These are phyloP conservation scores for Senna siamea DNA, from an alignment of 306 rosid species.

Conservation along the genomic window DNA sequence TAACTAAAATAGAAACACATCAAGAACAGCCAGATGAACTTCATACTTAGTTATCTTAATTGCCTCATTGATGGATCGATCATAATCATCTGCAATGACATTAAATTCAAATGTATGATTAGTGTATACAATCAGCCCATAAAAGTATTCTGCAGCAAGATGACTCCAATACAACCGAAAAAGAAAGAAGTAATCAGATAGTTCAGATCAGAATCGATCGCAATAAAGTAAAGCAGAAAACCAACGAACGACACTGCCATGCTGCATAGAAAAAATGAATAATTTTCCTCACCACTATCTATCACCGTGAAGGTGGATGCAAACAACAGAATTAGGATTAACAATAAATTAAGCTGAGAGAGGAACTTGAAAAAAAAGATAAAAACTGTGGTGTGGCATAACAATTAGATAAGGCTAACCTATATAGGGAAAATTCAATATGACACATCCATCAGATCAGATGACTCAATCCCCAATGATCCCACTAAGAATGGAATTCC, in stretches of 20 bases:
- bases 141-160: constrained; percentile 9
- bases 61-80: constrained; percentile 93
- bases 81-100: constrained; percentile 83
- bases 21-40: constrained; percentile 26
- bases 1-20: not conserved
- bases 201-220: constrained; percentile 12
- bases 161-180: constrained; percentile 27
- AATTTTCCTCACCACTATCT: constrained; percentile 7
- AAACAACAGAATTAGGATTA: not conserved
- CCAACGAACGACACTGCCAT: constrained; percentile 2
- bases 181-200: not conserved
- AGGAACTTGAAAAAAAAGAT: constrained; percentile 1
- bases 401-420: not conserved
- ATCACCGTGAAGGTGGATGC: not conserved
- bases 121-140: constrained; percentile 24
- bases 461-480: constrained; percentile 6
- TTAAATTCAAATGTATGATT: constrained; percentile 27
- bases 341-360: not conserved
- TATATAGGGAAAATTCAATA: constrained; percentile 23
- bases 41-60: constrained; percentile 92
- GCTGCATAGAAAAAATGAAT: not conserved
- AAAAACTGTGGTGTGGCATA: not conserved
- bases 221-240: constrained; percentile 12
- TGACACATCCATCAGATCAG: constrained; percentile 26
- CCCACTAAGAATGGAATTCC: constrained; percentile 5